phyloP scores from a whole-genome alignment of 2,329 filamentous ascomycete genomes.

The Myrmaecium sp. region DNA sequence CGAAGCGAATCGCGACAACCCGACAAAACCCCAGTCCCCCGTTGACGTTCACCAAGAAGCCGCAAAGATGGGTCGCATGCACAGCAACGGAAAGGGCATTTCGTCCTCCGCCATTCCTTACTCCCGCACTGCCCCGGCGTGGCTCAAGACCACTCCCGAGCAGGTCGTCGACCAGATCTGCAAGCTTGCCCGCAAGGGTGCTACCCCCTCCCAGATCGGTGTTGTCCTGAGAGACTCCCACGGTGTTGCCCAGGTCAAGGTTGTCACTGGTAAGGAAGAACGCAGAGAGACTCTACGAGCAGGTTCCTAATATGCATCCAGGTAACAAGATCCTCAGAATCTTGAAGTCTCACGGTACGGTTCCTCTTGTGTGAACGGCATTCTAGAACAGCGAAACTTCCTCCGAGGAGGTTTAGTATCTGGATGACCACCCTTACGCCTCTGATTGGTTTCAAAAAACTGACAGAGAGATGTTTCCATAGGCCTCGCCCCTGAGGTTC shows the following conservation, averaged over 20 bases:
- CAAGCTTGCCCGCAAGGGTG: slow-evolving; percentile 98
- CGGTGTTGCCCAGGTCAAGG: slow-evolving; percentile 94
- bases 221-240: slow-evolving; percentile 96
- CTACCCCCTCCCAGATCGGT: slow-evolving; percentile 85
- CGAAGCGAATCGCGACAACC: slow-evolving; percentile 6
- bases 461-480: slow-evolving; percentile 24
- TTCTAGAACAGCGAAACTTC: slow-evolving; percentile 14
- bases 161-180: slow-evolving; percentile 98
- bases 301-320: slow-evolving; percentile 22
- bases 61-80: slow-evolving; percentile 83
- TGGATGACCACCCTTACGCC: slow-evolving; percentile 16
- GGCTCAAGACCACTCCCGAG: slow-evolving; percentile 97
- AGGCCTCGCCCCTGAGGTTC: slow-evolving; percentile 97
- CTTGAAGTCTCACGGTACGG: slow-evolving; percentile 91
- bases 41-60: slow-evolving; percentile 9
- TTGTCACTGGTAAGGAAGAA: slow-evolving; percentile 61
- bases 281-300: neutral
- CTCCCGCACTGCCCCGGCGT: slow-evolving; percentile 79
- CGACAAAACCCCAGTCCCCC: slow-evolving; percentile 12
- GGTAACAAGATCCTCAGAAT: slow-evolving; percentile 99
- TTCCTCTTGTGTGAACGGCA: slow-evolving; percentile 28
- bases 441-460: slow-evolving; percentile 25
- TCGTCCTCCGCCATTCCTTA: slow-evolving; percentile 90
- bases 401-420: slow-evolving; percentile 11
- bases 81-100: slow-evolving; percentile 98